phyloP scores from a whole-genome alignment of 75 land plant species.

The Picea sitchensis region DNA sequence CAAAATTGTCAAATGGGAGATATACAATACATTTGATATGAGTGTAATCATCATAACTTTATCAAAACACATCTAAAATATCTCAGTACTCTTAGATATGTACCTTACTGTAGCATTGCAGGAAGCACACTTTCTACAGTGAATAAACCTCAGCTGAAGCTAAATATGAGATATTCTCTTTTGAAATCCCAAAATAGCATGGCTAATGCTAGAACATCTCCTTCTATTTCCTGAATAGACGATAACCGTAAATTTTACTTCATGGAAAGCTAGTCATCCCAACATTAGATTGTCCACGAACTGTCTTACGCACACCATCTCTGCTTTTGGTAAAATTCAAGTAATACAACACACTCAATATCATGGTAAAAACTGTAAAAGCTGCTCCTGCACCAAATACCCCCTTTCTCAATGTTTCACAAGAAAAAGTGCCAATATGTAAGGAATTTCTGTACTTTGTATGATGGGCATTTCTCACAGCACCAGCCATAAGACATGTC shows the following conservation, averaged over 20 bases:
- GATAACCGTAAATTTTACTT: not conserved
- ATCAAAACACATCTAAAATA: not conserved
- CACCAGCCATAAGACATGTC: slow-evolving; percentile 72
- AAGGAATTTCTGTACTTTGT: slow-evolving; percentile 50
- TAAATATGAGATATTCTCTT: not conserved
- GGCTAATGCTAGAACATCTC: not conserved
- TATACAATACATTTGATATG: too few relatives aligned
- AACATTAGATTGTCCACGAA: slow-evolving; percentile 6
- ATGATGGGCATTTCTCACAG: slow-evolving; percentile 70
- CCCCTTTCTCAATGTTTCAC: slow-evolving; percentile 69
- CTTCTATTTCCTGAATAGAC: too few relatives aligned
- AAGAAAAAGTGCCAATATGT: slow-evolving; percentile 38
- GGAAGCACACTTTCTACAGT: not conserved
- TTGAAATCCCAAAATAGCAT: not conserved
- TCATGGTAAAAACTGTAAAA: slow-evolving; percentile 48
- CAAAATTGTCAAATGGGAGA: not conserved
- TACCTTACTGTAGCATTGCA: not conserved
- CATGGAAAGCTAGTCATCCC: not conserved
- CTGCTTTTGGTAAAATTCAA: slow-evolving; percentile 43
- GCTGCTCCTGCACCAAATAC: slow-evolving; percentile 82
- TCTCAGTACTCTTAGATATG: not conserved
- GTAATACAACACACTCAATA: slow-evolving; percentile 54
- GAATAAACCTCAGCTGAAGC: not conserved
- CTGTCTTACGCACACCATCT: slow-evolving; percentile 8
- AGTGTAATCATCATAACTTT: not conserved